These are phyloP conservation scores for Casuarina equisetifolia DNA, from an alignment of 306 rosid genomes.

Conservation along the genomic window DNA sequence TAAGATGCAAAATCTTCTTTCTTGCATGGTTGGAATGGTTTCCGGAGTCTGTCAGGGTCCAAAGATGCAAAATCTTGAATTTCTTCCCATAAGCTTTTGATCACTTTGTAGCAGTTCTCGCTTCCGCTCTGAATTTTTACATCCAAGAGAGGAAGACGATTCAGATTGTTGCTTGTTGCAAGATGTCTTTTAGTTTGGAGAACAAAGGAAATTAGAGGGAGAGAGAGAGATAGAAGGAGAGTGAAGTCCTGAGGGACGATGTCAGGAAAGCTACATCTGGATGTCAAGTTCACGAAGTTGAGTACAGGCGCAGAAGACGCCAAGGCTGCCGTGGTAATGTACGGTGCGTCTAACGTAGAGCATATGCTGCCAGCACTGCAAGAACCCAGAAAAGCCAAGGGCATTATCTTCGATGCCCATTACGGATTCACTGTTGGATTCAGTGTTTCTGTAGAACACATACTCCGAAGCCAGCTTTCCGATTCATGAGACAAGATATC, in stretches of 20 bases:
- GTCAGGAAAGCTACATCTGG: conserved; percentile 52
- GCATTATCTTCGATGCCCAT: neutral
- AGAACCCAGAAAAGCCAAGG: neutral
- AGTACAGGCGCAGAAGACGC: conserved; percentile 90
- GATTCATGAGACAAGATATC: neutral
- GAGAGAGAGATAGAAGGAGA: neutral
- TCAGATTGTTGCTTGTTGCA: no score
- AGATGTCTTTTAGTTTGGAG: no score
- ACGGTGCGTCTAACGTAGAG: conserved; percentile 76
- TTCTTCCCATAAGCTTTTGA: conserved; percentile 63
- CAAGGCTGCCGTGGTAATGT: conserved; percentile 74
- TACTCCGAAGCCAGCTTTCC: neutral
- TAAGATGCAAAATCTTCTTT: neutral
- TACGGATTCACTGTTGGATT: neutral
- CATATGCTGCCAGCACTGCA: conserved; percentile 80
- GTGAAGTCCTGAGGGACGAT: conserved; percentile 62
- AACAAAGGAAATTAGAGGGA: no score
- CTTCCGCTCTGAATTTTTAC: conserved; percentile 57
- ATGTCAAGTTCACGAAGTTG: conserved; percentile 52
- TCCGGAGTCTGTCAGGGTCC: conserved; percentile 48
- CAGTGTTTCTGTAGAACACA: neutral
- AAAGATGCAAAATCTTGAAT: conserved; percentile 33
- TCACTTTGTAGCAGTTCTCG: conserved; percentile 70
- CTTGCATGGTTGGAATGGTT: conserved; percentile 73
- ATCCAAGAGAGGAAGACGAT: neutral